Conservation (phyloP, 441 rosid genomes). For the Erodium texanum region DNA sequence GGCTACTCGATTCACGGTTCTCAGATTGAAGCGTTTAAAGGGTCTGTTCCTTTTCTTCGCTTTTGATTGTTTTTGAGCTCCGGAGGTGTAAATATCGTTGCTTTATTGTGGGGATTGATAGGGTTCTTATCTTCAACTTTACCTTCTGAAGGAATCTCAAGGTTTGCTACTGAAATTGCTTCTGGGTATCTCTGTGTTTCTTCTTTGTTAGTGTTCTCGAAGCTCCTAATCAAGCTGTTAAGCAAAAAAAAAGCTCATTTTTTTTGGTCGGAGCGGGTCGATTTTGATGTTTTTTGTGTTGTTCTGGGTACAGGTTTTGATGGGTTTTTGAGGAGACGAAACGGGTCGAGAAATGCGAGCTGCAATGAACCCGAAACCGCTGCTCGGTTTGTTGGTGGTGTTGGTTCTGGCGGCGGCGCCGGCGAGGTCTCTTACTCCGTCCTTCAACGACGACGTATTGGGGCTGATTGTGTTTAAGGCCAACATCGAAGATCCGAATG, state of each 20-base stretch:
- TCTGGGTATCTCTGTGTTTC: too few relatives aligned
- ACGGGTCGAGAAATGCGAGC: too few relatives aligned
- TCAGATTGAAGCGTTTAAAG: neutral
- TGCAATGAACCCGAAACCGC: neutral
- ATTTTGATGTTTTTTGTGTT: neutral
- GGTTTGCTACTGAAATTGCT: too few relatives aligned
- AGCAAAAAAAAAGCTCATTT: too few relatives aligned
- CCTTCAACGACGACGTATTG: conserved; percentile 84
- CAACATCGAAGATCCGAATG: conserved; percentile 46
- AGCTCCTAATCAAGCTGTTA: too few relatives aligned
- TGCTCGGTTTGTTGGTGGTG: neutral
- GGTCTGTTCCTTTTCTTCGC: neutral
- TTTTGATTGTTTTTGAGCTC: neutral
- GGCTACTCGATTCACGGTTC: neutral
- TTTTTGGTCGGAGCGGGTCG: neutral
- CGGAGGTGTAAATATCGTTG: neutral
- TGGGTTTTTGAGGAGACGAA: conserved; percentile 19
- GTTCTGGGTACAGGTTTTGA: neutral
- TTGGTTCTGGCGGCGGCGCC: conserved; percentile 29
- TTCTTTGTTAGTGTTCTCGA: too few relatives aligned
- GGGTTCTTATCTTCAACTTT: too few relatives aligned
- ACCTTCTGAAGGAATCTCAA: too few relatives aligned
- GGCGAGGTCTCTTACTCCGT: conserved; percentile 61
- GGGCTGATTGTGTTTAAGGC: conserved; percentile 80
- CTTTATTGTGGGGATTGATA: too few relatives aligned